Percentiles rank a stretch among this genome's conserved stretches.
These are phyloP conservation scores for Astrocystis sublimbata DNA, from an alignment of 495 filamentous ascomycete species.

Conservation along the genomic window DNA sequence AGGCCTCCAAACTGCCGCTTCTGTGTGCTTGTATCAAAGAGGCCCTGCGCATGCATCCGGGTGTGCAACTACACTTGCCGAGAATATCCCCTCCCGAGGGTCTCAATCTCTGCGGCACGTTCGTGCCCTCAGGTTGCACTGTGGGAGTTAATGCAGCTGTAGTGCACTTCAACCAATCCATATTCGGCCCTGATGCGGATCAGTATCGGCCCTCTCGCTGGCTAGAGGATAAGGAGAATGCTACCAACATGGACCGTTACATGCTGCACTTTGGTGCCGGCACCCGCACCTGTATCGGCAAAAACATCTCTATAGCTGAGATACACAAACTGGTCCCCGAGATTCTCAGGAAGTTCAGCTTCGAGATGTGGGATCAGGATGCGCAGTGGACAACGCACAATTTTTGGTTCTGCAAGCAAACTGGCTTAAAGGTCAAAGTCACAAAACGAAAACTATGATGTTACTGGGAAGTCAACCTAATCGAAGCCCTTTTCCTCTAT, in stretches of 20 bases:
- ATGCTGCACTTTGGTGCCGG: constrained; percentile 58
- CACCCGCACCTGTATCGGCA: constrained; percentile 41
- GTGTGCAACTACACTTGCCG: constrained; percentile 50
- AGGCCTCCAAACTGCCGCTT: constrained; percentile 50
- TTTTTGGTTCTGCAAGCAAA: constrained; percentile 20
- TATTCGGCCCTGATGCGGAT: constrained; percentile 34
- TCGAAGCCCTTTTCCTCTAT: too few species aligned
- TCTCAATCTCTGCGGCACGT: constrained; percentile 32
- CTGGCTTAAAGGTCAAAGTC: constrained; percentile 5
- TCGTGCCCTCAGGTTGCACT: constrained; percentile 30
- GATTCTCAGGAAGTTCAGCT: constrained; percentile 57
- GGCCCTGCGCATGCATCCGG: constrained; percentile 54
- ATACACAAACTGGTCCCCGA: constrained; percentile 63
- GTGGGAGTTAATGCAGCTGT: constrained; percentile 29
- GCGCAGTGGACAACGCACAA: constrained; percentile 15
- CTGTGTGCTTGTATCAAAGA: constrained; percentile 60
- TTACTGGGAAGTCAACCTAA: too few species aligned
- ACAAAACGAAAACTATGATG: constrained; percentile 1
- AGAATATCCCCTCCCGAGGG: constrained; percentile 27
- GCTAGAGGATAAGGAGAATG: constrained; percentile 28
- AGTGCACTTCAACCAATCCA: constrained; percentile 28
- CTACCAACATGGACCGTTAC: constrained; percentile 40
- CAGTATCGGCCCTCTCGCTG: constrained; percentile 35
- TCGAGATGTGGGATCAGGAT: constrained; percentile 15
- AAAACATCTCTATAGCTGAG: constrained; percentile 60